Base-by-base conservation (phyloP, 495 filamentous ascomycete species). In the Corynascus novoguineensis region DNA sequence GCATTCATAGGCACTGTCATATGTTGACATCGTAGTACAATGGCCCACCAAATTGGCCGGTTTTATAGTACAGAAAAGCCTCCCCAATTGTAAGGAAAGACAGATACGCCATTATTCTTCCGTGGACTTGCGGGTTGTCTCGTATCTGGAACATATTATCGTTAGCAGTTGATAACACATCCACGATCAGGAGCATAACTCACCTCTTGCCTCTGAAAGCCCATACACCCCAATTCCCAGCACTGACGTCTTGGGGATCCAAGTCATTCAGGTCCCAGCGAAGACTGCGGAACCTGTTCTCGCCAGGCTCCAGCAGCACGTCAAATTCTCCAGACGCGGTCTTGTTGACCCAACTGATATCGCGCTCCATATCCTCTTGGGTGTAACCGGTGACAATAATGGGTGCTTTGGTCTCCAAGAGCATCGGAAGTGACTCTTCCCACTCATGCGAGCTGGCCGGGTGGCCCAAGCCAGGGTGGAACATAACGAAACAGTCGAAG, bases 151-250 rank as follows among this genome's bases (percentile, higher is more conserved):
- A 17, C 14, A 46, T 21, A 37, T n/a, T 37, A 57, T 55, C 38
- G 65, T 78, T 59, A 78, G 70, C 59, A 64, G 37, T 22, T 27
- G 25, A 32, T 8, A 31, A 34, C 6, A 35, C 22, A 10, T 24
- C 2, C 15, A 14, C 6, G n/a, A 11, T 14, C 25, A 53, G 24
- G 25, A 24, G 3, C 15, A 24, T n/a, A 58, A 78, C 83, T 64
- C 85, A 96, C 84, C 93, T 87, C 83, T 98, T 98, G 60, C 93
- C 93, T 69, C 93, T 82, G 75, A 98, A 97, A 28, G 85, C 90
- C 91, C 92, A 98, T 17, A 95, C 72, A 5, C 93, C 93, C 90
- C 90, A 98, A 69, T 98, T 98, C 40, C 92, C 91, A 68, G 87
- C 91, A 60, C 86, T 96, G 60, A 97, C 78, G 73, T 98, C 95